Base-by-base conservation (phyloP, 2,329 filamentous ascomycete species). In the Microsporum canis region DNA sequence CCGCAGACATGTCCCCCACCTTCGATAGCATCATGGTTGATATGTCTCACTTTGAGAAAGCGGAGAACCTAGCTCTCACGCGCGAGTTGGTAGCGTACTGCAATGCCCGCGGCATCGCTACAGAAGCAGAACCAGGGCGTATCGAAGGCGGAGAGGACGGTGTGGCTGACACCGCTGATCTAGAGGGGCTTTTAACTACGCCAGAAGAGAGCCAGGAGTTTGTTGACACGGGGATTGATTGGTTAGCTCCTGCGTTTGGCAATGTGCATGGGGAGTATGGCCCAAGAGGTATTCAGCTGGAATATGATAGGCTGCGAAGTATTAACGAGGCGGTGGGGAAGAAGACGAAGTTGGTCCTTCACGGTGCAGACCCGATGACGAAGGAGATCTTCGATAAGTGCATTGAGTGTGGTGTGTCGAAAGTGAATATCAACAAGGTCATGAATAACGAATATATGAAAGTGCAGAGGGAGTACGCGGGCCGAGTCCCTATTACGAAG, bases 21-120 rank as follows among this genome's bases (percentile, higher is more conserved):
- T 88, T 88, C 66, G 86, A 89, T 72, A 83, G 80, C 64, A 88
- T 89, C 70, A 89, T 89, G 86, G 83, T 89, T 0, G 87, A 89
- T 72, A 89, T 89, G 86, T 83, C 79, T 62, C 86, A 89, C 69
- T 84, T 87, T 68, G 85, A 87, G 66, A 84, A 84, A 66, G 84
- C 80, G 60, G 85, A 88, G 73, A 89, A 89, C 68, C 75, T 90
- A 41, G 75, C 78, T 2, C 78, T 82, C 68, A 89, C 86, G 23
- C 77, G 77, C 58, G 83, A 87, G 65, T 73, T 88, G 58, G 83
- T 84, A 5, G 74, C 73, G 27, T 84, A 85, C 69, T 87, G 86
- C 69, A 81, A 87, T 69, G 82, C 75, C 65, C 78, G 81, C 47
- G 84, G 84, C 2, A 88, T 88, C 64, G 80, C 84, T 3, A 86